phyloP scores from a whole-genome alignment of 306 rosid species.

The Senna tora region DNA sequence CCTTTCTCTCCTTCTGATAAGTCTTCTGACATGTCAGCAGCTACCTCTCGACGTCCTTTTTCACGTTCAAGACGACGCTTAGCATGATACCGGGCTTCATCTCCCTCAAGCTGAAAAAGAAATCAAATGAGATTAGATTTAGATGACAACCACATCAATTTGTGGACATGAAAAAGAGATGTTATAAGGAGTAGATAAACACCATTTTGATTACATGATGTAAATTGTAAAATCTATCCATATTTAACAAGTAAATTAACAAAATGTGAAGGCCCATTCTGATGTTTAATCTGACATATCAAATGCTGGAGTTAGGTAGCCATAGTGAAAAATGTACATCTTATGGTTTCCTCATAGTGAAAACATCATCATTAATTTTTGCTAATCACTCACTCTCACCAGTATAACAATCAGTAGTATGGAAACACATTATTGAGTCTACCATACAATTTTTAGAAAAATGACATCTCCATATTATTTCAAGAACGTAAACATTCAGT shows the following conservation, averaged over 20 bases:
- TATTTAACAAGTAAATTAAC: neutral
- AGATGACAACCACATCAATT: neutral
- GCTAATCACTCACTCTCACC: neutral
- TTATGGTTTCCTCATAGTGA: neutral
- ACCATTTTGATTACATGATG: neutral
- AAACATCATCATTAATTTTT: neutral
- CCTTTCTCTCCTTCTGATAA: slow-evolving; percentile 95
- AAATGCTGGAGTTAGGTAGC: neutral
- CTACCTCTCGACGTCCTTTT: slow-evolving; percentile 85
- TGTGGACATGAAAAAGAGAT: neutral
- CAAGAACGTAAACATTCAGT: neutral
- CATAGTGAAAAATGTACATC: neutral
- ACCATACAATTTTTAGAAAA: neutral
- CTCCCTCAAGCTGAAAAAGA: slow-evolving; percentile 69
- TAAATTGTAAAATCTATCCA: neutral
- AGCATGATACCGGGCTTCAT: slow-evolving; percentile 58
- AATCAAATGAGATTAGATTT: neutral
- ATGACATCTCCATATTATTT: neutral
- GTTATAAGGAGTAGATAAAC: neutral
- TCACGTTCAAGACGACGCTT: slow-evolving; percentile 85
- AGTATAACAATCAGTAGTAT: neutral
- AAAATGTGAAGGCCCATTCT: neutral
- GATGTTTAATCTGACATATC: neutral
- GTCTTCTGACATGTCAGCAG: slow-evolving; percentile 98
- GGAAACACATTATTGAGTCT: neutral